Conservation (phyloP, 1,284 basidiomycete genomes). For the Cutaneotrichosporon dermatis region DNA sequence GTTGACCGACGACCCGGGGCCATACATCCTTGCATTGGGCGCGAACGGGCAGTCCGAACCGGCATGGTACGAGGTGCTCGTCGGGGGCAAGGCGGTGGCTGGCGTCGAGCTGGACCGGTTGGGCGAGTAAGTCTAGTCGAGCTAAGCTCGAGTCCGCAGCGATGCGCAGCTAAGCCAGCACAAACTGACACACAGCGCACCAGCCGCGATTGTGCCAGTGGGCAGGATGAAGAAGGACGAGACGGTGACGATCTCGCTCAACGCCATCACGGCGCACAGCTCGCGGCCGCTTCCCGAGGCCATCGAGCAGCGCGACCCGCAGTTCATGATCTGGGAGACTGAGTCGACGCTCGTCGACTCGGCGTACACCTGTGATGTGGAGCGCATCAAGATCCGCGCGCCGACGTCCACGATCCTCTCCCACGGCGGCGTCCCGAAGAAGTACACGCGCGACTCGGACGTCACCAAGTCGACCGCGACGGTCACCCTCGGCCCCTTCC, state of each 20-base stretch:
- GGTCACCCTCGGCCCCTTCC: slow-evolving; percentile 83
- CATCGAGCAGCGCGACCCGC: slow-evolving; percentile 72
- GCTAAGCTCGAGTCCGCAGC: background rate
- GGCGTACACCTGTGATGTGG: slow-evolving; percentile 73
- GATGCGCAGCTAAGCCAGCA: background rate
- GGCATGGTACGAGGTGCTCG: slow-evolving; percentile 66
- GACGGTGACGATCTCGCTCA: slow-evolving; percentile 68
- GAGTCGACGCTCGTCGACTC: slow-evolving; percentile 66
- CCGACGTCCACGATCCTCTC: slow-evolving; percentile 64
- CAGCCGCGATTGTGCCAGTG: slow-evolving; percentile 34
- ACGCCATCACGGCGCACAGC: slow-evolving; percentile 68
- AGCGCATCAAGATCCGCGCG: slow-evolving; percentile 81
- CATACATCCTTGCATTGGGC: slow-evolving; percentile 67
- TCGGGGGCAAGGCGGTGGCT: slow-evolving; percentile 57
- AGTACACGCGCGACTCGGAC: slow-evolving; percentile 43
- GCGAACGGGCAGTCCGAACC: slow-evolving; percentile 62
- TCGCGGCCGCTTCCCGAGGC: slow-evolving; percentile 69
- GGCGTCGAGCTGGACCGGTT: slow-evolving; percentile 14
- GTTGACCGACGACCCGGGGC: slow-evolving; percentile 58
- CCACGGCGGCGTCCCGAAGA: slow-evolving; percentile 55
- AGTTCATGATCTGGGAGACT: slow-evolving; percentile 70
- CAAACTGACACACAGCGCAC: slow-evolving; percentile 22
- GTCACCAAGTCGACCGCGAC: slow-evolving; percentile 70
- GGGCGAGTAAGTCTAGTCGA: slow-evolving; percentile 19
- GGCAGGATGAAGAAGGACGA: slow-evolving; percentile 52